Conservation (phyloP, 176 grass and related monocot genomes). For the Saccharum spontaneum region DNA sequence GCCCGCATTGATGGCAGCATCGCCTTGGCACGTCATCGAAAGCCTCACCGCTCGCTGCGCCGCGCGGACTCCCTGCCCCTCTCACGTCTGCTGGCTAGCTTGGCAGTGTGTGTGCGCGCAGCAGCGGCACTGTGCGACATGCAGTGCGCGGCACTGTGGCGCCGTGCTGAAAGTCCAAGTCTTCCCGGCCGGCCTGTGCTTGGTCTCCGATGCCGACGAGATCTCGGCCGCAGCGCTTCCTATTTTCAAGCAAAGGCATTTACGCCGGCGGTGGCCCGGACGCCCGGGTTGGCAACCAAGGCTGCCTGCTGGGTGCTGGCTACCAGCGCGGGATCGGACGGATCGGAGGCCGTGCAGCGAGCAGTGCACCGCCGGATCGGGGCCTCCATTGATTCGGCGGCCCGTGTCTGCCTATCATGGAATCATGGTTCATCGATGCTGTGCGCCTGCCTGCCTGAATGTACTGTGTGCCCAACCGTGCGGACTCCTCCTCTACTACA, state of each 20-base stretch:
- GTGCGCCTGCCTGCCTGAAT: background rate
- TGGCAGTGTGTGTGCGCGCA: background rate
- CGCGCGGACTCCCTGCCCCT: background rate
- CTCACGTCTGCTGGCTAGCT: no score
- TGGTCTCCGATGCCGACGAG: constrained; percentile 23
- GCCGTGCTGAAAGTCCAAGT: constrained; percentile 29
- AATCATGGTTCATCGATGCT: background rate
- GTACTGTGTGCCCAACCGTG: background rate
- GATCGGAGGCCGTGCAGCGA: constrained; percentile 4
- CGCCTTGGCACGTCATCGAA: constrained; percentile 5
- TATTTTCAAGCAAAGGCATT: constrained; percentile 37
- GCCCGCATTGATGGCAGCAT: constrained; percentile 25
- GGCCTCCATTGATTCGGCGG: background rate
- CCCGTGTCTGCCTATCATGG: background rate
- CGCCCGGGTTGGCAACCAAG: no score
- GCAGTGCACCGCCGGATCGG: background rate
- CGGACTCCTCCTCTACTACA: background rate
- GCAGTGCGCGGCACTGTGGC: constrained; percentile 32
- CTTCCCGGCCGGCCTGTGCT: background rate
- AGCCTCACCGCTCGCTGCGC: constrained; percentile 9
- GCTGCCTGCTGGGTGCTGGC: no score
- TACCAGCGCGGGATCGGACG: background rate
- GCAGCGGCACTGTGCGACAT: background rate
- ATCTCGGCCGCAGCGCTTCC: constrained; percentile 16
- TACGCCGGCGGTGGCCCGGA: background rate